Conservation (phyloP, 2,329 filamentous ascomycete genomes). For the Didymella keratinophila region DNA sequence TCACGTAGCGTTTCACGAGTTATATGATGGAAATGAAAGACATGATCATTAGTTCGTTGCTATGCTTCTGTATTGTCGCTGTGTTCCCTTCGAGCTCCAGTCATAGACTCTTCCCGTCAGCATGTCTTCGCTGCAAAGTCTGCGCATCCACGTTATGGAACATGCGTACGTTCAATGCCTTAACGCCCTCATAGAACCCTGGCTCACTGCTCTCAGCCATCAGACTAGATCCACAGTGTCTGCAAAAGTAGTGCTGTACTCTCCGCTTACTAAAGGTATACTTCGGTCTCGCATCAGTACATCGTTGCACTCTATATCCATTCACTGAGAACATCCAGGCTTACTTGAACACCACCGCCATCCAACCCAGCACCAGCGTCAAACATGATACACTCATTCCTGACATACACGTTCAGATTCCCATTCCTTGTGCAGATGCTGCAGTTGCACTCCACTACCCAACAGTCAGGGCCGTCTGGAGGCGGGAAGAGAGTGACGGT, state of each 20-base stretch:
- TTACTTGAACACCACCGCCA: too few species aligned
- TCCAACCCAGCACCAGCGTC: constrained; percentile 8
- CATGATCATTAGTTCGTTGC: background rate
- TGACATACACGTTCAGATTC: constrained; percentile 58
- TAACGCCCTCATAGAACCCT: background rate
- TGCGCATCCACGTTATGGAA: constrained; percentile 29
- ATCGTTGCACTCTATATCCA: too few species aligned
- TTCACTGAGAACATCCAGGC: too few species aligned
- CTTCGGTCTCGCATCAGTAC: background rate
- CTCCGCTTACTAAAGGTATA: background rate
- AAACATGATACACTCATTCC: constrained; percentile 35
- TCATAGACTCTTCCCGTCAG: constrained; percentile 4
- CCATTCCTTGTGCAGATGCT: constrained; percentile 61
- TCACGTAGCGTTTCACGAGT: background rate
- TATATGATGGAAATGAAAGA: constrained; percentile 5
- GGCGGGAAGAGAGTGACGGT: constrained; percentile 60
- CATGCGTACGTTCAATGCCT: background rate
- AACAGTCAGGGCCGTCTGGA: constrained; percentile 54
- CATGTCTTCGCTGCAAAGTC: background rate
- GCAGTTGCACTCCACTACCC: constrained; percentile 60
- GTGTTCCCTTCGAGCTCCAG: too few species aligned
- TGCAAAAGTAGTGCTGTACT: background rate
- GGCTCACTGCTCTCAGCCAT: background rate
- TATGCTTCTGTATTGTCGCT: background rate
- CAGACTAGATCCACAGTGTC: background rate